Conservation (phyloP, 176 grass and related monocot genomes). For the Stipa capillata region DNA sequence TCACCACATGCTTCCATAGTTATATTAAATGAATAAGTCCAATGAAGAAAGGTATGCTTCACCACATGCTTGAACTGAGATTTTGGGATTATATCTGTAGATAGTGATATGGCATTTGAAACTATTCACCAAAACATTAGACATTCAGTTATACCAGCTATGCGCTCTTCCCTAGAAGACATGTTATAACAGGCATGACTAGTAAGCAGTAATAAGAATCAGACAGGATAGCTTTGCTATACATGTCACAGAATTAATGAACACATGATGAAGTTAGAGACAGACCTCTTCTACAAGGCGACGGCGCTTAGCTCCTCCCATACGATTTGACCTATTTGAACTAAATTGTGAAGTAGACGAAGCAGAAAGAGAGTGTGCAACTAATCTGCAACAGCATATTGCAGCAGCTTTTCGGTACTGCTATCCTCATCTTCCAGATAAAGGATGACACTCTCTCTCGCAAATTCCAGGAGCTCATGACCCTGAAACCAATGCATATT, state of each 20-base stretch:
- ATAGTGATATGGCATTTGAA: background rate
- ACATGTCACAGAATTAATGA: background rate
- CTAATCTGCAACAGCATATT: conserved; percentile 84
- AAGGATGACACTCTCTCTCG: conserved; percentile 75
- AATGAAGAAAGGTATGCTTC: conserved; percentile 2
- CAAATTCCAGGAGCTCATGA: conserved; percentile 92
- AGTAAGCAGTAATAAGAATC: background rate
- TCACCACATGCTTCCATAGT: background rate
- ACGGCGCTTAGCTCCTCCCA: conserved; percentile 69
- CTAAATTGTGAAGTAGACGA: conserved; percentile 52
- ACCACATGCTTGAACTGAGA: background rate
- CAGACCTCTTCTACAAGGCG: conserved; percentile 85
- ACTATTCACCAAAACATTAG: background rate
- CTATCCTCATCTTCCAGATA: conserved; percentile 96
- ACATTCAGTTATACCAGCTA: background rate
- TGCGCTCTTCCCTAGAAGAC: background rate
- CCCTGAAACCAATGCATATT: conserved; percentile 65
- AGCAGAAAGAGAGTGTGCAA: conserved; percentile 77
- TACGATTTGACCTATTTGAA: conserved; percentile 73
- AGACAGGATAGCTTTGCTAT: background rate
- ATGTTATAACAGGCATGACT: background rate
- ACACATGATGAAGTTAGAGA: background rate
- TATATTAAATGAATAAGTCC: background rate
- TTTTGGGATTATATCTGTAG: background rate
- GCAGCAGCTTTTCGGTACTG: conserved; percentile 83